Evolutionary conservation across 2,329 filamentous ascomycete species (phyloP).

Genomic region (Massarina eburnea): DNA sequence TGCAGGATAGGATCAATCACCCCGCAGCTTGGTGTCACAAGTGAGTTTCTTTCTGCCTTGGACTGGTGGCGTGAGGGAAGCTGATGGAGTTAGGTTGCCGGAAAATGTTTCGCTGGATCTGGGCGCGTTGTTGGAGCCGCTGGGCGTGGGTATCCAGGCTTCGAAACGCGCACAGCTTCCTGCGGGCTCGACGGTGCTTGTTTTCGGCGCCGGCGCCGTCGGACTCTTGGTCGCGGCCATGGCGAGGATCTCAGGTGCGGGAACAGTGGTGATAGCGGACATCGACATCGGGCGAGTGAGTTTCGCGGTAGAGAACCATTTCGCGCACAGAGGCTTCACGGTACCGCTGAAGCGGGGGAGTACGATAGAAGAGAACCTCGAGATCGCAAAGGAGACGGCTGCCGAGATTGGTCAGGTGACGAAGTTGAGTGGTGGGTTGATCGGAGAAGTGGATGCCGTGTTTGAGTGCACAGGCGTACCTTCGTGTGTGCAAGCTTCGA

Average conservation of each 20-base stretch:
- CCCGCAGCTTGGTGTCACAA: slow-evolving; percentile 62
- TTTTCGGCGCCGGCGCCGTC: slow-evolving; percentile 64
- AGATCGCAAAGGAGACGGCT: slow-evolving; percentile 54
- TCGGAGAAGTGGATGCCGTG: slow-evolving; percentile 65
- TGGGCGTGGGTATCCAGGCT: slow-evolving; percentile 63
- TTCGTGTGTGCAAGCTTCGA: slow-evolving; percentile 71
- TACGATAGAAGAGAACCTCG: slow-evolving; percentile 56
- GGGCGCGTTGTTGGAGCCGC: slow-evolving; percentile 61
- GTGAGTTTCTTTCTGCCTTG: slow-evolving; percentile 17
- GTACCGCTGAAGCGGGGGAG: slow-evolving; percentile 51
- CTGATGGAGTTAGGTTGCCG: slow-evolving; percentile 46
- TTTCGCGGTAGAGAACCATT: slow-evolving; percentile 56
- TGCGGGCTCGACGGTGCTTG: slow-evolving; percentile 52
- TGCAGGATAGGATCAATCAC: slow-evolving; percentile 64
- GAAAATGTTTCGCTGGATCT: slow-evolving; percentile 55
- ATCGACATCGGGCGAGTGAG: slow-evolving; percentile 59
- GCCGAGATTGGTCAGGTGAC: slow-evolving; percentile 44
- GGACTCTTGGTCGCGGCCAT: slow-evolving; percentile 62
- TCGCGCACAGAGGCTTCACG: slow-evolving; percentile 49
- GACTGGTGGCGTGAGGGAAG: neutral
- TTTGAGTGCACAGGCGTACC: slow-evolving; percentile 81
- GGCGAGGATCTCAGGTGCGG: slow-evolving; percentile 56
- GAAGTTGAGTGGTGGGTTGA: slow-evolving; percentile 29
- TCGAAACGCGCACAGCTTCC: slow-evolving; percentile 56
- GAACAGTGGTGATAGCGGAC: slow-evolving; percentile 61